These are phyloP conservation scores for Yarrowia sp. DNA, from an alignment of 805 yeast genomes.

Conservation along the genomic window DNA sequence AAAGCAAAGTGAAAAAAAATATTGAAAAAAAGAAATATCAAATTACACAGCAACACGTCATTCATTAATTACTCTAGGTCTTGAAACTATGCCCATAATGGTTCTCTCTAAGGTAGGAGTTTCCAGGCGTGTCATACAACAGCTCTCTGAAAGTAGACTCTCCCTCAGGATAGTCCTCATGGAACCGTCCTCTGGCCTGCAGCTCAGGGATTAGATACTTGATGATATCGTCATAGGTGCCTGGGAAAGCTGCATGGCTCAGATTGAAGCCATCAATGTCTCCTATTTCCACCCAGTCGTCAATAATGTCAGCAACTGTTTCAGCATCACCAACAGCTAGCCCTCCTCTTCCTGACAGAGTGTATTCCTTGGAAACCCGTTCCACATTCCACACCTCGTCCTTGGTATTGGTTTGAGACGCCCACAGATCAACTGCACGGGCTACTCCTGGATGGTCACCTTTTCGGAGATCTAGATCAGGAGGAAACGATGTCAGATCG, in stretches of 20 bases:
- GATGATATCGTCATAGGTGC: constrained; percentile 42
- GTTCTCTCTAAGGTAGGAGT: not conserved
- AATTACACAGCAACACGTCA: not conserved
- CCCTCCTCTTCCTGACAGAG: constrained; percentile 12
- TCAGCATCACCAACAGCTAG: constrained; percentile 16
- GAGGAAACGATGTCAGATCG: not conserved
- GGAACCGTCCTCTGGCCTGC: constrained; percentile 40
- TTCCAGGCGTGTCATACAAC: not conserved
- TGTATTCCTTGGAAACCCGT: not conserved
- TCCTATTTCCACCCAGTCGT: constrained; percentile 42
- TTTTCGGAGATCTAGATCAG: not conserved
- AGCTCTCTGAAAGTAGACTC: not conserved
- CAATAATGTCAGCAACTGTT: constrained; percentile 45
- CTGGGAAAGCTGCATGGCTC: constrained; percentile 42
- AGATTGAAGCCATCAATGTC: constrained; percentile 48
- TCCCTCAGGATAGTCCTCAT: constrained; percentile 26
- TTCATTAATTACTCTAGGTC: not conserved
- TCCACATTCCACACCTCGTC: constrained; percentile 4
- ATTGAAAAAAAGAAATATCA: not conserved
- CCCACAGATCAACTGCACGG: not conserved
- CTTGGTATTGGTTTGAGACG: constrained; percentile 33
- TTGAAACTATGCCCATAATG: constrained; percentile 7
- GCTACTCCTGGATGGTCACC: not conserved
- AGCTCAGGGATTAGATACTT: constrained; percentile 43
- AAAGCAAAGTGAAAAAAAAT: too few species aligned